phyloP scores from a whole-genome alignment of 352 stramenopile species.

The Phytophthora citricola region DNA sequence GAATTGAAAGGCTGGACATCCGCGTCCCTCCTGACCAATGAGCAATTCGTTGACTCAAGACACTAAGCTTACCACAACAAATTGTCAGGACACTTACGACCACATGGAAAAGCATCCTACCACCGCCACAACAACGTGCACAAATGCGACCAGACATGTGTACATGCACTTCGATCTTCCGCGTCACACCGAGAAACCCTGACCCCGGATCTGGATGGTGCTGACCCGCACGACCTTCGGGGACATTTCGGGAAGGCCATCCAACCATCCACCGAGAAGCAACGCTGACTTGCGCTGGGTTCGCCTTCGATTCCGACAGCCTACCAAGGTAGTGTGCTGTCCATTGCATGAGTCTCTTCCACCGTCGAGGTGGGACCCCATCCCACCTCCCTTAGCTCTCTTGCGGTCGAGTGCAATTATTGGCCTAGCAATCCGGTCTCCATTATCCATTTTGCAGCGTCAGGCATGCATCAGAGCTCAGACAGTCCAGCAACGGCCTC shows the following conservation, averaged over 20 bases:
- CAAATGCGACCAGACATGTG: not conserved
- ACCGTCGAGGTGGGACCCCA: constrained; percentile 2
- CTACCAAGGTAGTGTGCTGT: constrained; percentile 2
- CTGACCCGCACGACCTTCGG: constrained; percentile 2
- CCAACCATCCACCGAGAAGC: constrained; percentile 6
- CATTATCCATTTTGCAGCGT: constrained; percentile 34
- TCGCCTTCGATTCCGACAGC: constrained; percentile 5
- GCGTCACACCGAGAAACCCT: constrained; percentile 1
- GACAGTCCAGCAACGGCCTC: constrained; percentile 11
- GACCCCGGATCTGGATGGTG: constrained; percentile 13
- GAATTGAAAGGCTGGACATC: too few relatives aligned
- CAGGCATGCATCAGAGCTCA: constrained; percentile 18
- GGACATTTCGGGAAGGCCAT: not conserved
- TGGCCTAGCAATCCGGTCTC: constrained; percentile 1
- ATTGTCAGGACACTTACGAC: not conserved
- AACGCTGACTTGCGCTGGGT: constrained; percentile 7
- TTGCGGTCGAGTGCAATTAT: constrained; percentile 10
- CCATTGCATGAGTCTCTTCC: constrained; percentile 15
- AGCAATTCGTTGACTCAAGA: not conserved
- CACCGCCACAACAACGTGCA: not conserved
- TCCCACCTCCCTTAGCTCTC: constrained; percentile 27
- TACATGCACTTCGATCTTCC: not conserved
- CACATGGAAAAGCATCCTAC: not conserved
- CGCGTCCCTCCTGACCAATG: too few relatives aligned
- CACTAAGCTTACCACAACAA: not conserved